Evolutionary conservation across 2,329 filamentous ascomycete genomes (phyloP), one percentile per base, ranked within the genome.

Genomic region (Cladorrhinum sp.): DNA sequence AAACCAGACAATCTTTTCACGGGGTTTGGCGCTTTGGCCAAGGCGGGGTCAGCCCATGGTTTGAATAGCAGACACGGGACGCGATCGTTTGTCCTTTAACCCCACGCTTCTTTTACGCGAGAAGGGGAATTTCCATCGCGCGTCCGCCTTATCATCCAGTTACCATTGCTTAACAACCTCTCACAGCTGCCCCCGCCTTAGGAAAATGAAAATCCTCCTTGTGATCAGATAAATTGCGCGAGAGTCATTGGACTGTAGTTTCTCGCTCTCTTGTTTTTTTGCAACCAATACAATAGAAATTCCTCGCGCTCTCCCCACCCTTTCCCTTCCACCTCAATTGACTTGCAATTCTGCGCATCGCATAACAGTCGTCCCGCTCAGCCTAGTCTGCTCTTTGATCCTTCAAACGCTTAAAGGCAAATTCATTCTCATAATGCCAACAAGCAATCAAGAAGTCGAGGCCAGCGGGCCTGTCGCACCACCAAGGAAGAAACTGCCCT

Each of bases 401-500:
- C 25, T 29, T 10, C 4, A 29, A 29, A 12, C 32, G 16, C 3
- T 3, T 16, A 8, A 3, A 8, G 32, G 16, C 32, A 36, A 36
- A 4, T 12, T 36, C 32, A 6, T 32, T 36, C 12, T 36, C 32
- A 59, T 55, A 16, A 64, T 64, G 58, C 25, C 60, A 20, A 10
- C 51, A 51, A 48, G 59, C 27, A 51, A 55, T 5, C 18, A 38
- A 25, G 18, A 41, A 32, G 20, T 27, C 24, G 41, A 29, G 10
- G 41, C 41, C 16, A 22, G 4, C 20, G 8, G 20, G 38, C 49
- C 59, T 18, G 49, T 60, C 36, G 62, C 51, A n/a, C 53, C 59
- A 2, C 48, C 65, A 1, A 69, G 67, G 54, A 69, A 64, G 54
- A 67, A 63, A 59, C 52, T 71, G 24, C 68, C 67, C 18, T 72